Conservation (phyloP, 2,329 filamentous ascomycete genomes). For the Talaromyces sp. region DNA sequence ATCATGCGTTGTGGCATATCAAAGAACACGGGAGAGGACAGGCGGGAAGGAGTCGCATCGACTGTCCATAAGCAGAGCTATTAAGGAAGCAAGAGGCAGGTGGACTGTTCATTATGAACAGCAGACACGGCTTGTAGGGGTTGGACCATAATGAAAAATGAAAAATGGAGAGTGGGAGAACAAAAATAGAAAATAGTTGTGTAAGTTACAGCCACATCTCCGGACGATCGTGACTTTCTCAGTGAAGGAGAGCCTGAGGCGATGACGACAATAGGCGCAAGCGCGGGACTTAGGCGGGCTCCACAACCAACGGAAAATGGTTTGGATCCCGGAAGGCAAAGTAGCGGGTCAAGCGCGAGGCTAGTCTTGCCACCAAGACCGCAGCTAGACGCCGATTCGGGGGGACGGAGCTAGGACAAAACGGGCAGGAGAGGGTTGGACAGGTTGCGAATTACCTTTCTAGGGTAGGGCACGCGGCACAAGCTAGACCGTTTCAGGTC, state of each 20-base stretch:
- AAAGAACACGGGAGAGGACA: not conserved
- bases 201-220: not conserved
- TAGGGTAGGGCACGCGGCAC: not conserved
- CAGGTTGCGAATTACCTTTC: conserved; percentile 7
- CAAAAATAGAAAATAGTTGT: not conserved
- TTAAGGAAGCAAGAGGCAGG: not conserved
- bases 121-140: not conserved
- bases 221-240: not conserved
- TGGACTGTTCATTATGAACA: not conserved
- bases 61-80: not conserved
- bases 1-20: not conserved
- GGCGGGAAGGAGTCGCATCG: not conserved
- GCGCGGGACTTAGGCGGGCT: not conserved
- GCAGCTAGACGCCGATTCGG: not conserved
- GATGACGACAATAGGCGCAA: conserved; percentile 15
- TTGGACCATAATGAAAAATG: not conserved
- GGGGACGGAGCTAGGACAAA: not conserved
- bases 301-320: conserved; percentile 2
- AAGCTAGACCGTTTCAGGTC: conserved; percentile 14
- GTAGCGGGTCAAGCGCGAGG: conserved; percentile 1
- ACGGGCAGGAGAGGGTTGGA: not conserved
- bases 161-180: not conserved
- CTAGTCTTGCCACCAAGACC: not conserved
- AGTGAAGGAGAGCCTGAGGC: not conserved
- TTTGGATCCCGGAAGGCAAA: not conserved